Evolutionary conservation across 73 alveolate genomes (phyloP), one percentile per base, ranked within the genome.

Genomic region (Paramecium sonneborni): DNA sequence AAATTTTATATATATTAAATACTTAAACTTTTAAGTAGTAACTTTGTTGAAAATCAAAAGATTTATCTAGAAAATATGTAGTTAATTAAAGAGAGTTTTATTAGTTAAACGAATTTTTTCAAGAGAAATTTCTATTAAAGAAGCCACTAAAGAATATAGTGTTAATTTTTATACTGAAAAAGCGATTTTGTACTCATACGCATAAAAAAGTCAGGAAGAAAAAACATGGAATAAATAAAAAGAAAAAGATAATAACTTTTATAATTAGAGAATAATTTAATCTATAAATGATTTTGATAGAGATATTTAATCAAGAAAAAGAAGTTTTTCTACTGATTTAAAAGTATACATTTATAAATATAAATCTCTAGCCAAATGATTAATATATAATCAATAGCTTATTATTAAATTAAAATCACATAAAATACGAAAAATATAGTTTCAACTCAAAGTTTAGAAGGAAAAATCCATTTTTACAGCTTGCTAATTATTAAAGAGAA

Each of bases 61-160:
- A 62, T 62, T 62, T 62, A 52, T 62, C 84, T 0, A 79, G 41
- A 46, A 79, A 46, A 79, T 79, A 79, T 46, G 90, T 76, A n/a
- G 72, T 79, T 8, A 79, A 39, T 30, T 9, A 20, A 26, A 37
- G 30, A 79, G 90, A 24, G 90, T 79, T 79, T 43, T 21, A 24
- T 34, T 79, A 23, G n/a, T 79, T 34, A 79, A 46, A 20, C 69
- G 76, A 9, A 79, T 79, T 34, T 12, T 88, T 15, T 62, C 94
- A 32, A 88, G 76, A 20, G 67, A 88, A 20, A 85, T 76, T 14
- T 70, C 94, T 1, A 88, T 88, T 12, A 88, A 88, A 48, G 94
- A 88, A 34, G 94, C 94, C 5, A 91, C 94, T n/a, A 67, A 70
- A 69, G 89, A 88, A 55, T 88, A 70, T 32, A 91, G 94, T 32